phyloP scores from a whole-genome alignment of 345 rosid species.

The Salix purpurea region DNA sequence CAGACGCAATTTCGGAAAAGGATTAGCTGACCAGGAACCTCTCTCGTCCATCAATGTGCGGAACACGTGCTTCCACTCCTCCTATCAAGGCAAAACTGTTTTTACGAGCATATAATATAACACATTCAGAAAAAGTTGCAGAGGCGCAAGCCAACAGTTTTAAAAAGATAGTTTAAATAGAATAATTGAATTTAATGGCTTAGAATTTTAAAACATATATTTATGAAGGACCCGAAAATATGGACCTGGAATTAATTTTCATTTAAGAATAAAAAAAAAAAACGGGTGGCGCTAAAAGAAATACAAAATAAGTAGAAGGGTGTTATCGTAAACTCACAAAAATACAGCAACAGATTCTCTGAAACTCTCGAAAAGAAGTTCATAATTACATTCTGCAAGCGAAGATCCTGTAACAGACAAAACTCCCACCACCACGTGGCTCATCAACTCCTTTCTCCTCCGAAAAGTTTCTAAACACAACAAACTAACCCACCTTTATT shows the following conservation, averaged over 20 bases:
- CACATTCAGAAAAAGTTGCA: background rate
- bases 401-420: background rate
- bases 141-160: background rate
- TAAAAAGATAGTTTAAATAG: slow-evolving; percentile 12
- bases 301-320: too few relatives aligned
- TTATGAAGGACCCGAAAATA: too few relatives aligned
- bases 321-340: too few relatives aligned
- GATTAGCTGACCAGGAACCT: slow-evolving; percentile 97
- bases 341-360: too few relatives aligned
- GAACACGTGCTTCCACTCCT: too few relatives aligned
- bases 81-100: too few relatives aligned
- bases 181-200: too few relatives aligned
- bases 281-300: too few relatives aligned
- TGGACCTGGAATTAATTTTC: too few relatives aligned
- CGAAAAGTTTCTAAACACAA: background rate
- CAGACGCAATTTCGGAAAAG: slow-evolving; percentile 66
- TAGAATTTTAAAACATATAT: too few relatives aligned
- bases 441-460: background rate
- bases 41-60: slow-evolving; percentile 72
- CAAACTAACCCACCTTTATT: background rate
- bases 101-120: background rate
- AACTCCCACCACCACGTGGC: background rate
- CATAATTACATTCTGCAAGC: background rate
- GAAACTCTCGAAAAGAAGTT: background rate
- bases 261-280: too few relatives aligned